Conservation (phyloP, 2,329 filamentous ascomycete species). For the Trichoderma pleuroti region DNA sequence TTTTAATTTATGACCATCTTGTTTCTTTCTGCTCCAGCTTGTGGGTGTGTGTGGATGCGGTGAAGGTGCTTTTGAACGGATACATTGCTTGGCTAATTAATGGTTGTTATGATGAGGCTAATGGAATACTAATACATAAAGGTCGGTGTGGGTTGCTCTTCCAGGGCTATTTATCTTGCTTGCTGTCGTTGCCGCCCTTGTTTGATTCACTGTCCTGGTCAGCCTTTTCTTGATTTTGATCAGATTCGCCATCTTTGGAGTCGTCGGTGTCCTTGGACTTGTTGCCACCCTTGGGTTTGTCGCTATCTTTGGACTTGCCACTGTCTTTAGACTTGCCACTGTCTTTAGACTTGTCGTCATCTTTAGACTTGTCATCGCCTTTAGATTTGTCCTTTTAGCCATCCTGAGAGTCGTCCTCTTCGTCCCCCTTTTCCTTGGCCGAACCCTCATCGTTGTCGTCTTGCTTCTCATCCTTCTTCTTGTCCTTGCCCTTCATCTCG, state of each 20-base stretch:
- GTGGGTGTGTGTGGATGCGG: background rate
- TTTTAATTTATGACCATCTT: background rate
- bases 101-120: background rate
- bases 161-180: conserved; percentile 12
- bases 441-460: conserved; percentile 14
- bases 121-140: background rate
- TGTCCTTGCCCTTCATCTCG: conserved; percentile 29
- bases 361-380: background rate
- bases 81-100: background rate
- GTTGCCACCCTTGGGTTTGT: background rate
- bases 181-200: conserved; percentile 15
- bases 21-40: background rate
- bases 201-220: conserved; percentile 18
- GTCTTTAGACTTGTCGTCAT: background rate
- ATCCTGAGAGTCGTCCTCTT: background rate
- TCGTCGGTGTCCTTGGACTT: background rate
- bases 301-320: background rate
- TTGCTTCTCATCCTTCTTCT: conserved; percentile 21
- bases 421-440: conserved; percentile 17
- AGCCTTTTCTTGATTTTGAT: background rate
- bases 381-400: background rate
- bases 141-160: background rate
- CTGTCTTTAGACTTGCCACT: background rate
- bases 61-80: background rate
- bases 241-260: background rate